A percentile compares a stretch with the other conserved stretches of the same genome.
phyloP scores from a whole-genome alignment of 371 early-diverging fungal species.

The Basidiobolus heterosporus region DNA sequence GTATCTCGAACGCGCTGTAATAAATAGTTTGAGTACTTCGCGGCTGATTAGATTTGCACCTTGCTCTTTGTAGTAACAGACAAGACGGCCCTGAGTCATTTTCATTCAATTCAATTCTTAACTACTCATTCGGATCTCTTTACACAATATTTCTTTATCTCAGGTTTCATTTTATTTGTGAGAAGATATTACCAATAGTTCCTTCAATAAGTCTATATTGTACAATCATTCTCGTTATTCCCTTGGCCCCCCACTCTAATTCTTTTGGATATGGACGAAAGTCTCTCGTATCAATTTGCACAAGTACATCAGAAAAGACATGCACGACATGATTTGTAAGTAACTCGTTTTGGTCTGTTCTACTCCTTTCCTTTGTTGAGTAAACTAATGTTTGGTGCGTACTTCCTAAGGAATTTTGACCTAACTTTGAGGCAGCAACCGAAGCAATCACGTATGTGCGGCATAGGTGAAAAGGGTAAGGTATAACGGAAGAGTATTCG shows the following conservation, averaged over 20 bases:
- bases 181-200: too few species aligned
- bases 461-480: conserved; percentile 77
- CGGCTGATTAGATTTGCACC: too few species aligned
- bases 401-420: conserved; percentile 30
- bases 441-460: conserved; percentile 83
- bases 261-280: conserved; percentile 4
- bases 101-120: too few species aligned
- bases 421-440: conserved; percentile 77
- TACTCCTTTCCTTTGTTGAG: not conserved
- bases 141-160: too few species aligned
- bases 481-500: conserved; percentile 4
- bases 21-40: too few species aligned
- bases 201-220: too few species aligned
- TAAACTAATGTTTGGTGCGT: not conserved
- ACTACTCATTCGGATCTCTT: too few species aligned
- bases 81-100: too few species aligned
- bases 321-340: conserved; percentile 9
- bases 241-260: not conserved
- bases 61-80: too few species aligned
- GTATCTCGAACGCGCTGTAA: too few species aligned
- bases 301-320: conserved; percentile 5
- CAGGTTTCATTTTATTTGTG: too few species aligned
- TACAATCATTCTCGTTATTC: too few species aligned
- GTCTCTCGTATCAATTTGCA: conserved; percentile 7
- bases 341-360: not conserved